A percentile compares a stretch with the other conserved stretches of the same genome.
phyloP scores from a whole-genome alignment of 371 early-diverging fungal species.

The Mucor indicus region DNA sequence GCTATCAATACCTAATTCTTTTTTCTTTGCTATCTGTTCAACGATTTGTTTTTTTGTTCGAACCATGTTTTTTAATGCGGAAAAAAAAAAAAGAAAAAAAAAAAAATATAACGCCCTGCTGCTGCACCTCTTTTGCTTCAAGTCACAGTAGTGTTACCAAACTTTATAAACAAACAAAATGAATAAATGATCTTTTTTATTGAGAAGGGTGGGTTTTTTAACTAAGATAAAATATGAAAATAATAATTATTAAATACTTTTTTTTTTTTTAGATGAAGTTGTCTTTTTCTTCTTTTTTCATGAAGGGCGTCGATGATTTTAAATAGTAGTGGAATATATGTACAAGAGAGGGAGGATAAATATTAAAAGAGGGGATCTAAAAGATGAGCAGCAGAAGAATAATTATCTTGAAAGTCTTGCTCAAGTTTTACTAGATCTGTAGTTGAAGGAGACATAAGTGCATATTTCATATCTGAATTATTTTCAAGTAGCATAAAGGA shows the following conservation, averaged over 20 bases:
- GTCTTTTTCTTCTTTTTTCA: not conserved
- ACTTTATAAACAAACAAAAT: too few species aligned
- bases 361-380: slow-evolving; percentile 29
- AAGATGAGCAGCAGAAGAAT: slow-evolving; percentile 15
- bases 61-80: slow-evolving; percentile 1
- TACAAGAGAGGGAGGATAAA: not conserved
- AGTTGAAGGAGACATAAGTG: slow-evolving; percentile 22
- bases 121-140: too few species aligned
- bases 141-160: too few species aligned
- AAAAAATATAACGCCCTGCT: not conserved
- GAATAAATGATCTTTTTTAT: too few species aligned
- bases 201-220: too few species aligned
- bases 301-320: too few species aligned
- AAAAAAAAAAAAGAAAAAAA: not conserved
- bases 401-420: slow-evolving; percentile 20
- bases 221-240: too few species aligned
- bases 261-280: not conserved
- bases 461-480: slow-evolving; percentile 16
- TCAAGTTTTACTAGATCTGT: slow-evolving; percentile 23
- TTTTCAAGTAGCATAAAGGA: slow-evolving; percentile 22
- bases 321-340: not conserved
- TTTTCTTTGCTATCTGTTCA: not conserved
- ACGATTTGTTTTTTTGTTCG: slow-evolving; percentile 5
- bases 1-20: too few species aligned
- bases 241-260: too few species aligned